These are phyloP conservation scores for Knufia petricola DNA, from an alignment of 2,329 filamentous ascomycete species.

Conservation along the genomic window DNA sequence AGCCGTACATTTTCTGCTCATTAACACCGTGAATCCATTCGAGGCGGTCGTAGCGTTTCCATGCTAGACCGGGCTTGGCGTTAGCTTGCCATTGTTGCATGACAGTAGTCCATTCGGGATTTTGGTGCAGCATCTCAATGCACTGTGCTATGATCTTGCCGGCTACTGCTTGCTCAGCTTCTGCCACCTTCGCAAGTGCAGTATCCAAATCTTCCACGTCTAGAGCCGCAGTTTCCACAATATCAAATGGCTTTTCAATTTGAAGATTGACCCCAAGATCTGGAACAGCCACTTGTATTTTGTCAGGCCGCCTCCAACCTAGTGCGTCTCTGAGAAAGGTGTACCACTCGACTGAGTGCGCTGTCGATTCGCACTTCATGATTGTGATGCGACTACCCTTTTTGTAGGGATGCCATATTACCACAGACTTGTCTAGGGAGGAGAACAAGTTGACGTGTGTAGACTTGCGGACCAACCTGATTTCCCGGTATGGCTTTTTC, in stretches of 20 bases:
- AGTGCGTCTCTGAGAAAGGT: constrained; percentile 53
- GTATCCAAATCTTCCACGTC: constrained; percentile 35
- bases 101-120: constrained; percentile 51
- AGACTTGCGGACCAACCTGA: constrained; percentile 45
- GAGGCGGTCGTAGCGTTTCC: constrained; percentile 59
- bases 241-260: constrained; percentile 51
- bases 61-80: constrained; percentile 54
- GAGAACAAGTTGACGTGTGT: constrained; percentile 56
- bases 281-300: constrained; percentile 52
- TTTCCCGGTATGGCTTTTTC: constrained; percentile 47
- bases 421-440: constrained; percentile 57
- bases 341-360: constrained; percentile 59
- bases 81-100: constrained; percentile 49
- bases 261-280: constrained; percentile 51
- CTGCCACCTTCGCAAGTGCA: constrained; percentile 25
- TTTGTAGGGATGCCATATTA: constrained; percentile 49
- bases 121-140: constrained; percentile 48
- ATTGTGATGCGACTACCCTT: constrained; percentile 51
- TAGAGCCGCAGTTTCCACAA: constrained; percentile 34
- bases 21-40: constrained; percentile 59
- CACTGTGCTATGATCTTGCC: constrained; percentile 47
- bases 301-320: constrained; percentile 47
- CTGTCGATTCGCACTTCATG: constrained; percentile 50
- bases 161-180: constrained; percentile 47
- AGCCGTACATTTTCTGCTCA: constrained; percentile 60